phyloP scores from a whole-genome alignment of 176 grass and related monocot species.

The Metroxylon sagu region DNA sequence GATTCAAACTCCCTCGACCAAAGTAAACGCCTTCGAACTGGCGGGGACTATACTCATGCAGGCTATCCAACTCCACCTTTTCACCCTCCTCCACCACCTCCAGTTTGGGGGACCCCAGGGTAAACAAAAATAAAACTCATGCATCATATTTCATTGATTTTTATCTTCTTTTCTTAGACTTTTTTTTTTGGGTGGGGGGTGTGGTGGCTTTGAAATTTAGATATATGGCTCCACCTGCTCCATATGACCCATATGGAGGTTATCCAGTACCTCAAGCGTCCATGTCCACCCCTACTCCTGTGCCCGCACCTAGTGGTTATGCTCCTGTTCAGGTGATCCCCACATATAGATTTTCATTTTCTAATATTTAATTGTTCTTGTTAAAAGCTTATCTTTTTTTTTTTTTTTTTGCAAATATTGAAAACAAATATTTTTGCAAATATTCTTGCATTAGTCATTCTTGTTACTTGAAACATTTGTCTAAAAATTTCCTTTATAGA shows the following conservation, averaged over 20 bases:
- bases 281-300: constrained; percentile 60
- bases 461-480: no score
- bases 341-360: not conserved
- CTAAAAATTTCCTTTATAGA: no score
- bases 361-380: constrained; percentile 7
- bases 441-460: not conserved
- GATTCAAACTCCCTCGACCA: constrained; percentile 75
- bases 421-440: not conserved
- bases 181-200: not conserved
- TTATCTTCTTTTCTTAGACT: not conserved
- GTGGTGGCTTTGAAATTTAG: constrained; percentile 25
- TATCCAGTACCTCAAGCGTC: constrained; percentile 61
- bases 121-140: constrained; percentile 27
- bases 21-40: constrained; percentile 83
- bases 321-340: constrained; percentile 82
- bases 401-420: constrained; percentile 2
- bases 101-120: constrained; percentile 72
- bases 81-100: constrained; percentile 68
- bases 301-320: constrained; percentile 65
- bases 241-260: constrained; percentile 78
- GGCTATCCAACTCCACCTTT: constrained; percentile 73
- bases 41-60: constrained; percentile 73
- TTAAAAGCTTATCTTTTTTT: not conserved
- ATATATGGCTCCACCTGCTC: constrained; percentile 64
- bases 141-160: not conserved